phyloP scores from a whole-genome alignment of 75 land plant species.

The Selaginella tamariscina region DNA sequence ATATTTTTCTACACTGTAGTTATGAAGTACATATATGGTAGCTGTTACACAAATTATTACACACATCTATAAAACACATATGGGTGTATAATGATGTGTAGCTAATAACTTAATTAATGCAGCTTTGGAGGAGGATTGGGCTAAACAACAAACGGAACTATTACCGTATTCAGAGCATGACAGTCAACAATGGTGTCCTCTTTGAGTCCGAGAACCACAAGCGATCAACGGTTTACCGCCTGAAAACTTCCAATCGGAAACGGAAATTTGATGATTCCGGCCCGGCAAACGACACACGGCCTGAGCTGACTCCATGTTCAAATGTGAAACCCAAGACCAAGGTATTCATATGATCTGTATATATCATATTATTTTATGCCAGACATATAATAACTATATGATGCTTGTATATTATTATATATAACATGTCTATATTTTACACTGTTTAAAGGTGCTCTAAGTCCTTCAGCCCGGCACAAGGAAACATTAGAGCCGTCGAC shows the following conservation, averaged over 20 bases:
- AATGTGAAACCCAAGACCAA: too few relatives aligned
- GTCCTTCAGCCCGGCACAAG: neutral
- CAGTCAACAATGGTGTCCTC: conserved; percentile 49
- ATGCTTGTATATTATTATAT: too few relatives aligned
- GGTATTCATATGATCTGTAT: too few relatives aligned
- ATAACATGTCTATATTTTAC: neutral
- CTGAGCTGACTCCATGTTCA: too few relatives aligned
- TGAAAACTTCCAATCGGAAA: conserved; percentile 44
- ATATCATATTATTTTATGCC: too few relatives aligned
- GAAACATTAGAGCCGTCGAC: neutral
- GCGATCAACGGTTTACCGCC: conserved; percentile 42
- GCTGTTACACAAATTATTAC: too few relatives aligned
- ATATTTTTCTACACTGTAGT: too few relatives aligned
- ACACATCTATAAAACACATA: too few relatives aligned
- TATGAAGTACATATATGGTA: too few relatives aligned
- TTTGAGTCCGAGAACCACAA: conserved; percentile 54
- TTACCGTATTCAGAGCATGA: conserved; percentile 41
- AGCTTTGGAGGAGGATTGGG: conserved; percentile 72
- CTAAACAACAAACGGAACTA: conserved; percentile 55
- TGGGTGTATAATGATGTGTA: too few relatives aligned
- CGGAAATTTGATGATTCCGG: conserved; percentile 8
- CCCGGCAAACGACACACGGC: neutral
- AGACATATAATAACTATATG: too few relatives aligned
- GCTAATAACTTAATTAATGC: conserved; percentile 12
- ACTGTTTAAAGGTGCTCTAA: neutral